phyloP scores from a whole-genome alignment of 2,329 filamentous ascomycete genomes.

The Xylariaceae sp. region DNA sequence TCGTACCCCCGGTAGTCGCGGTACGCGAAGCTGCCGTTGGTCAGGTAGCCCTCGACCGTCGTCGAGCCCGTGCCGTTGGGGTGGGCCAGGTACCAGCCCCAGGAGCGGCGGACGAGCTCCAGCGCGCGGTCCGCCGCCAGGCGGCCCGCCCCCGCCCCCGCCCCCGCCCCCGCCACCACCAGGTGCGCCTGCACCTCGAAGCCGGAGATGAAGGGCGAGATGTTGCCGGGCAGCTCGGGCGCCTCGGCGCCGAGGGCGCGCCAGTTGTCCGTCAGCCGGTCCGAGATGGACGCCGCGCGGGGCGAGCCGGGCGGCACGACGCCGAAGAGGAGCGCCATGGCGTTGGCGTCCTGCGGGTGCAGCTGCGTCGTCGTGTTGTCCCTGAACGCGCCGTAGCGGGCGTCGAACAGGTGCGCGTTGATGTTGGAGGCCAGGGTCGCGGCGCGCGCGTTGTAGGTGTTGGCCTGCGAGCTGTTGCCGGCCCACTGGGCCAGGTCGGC shows the following conservation, averaged over 20 bases:
- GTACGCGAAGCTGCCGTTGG: conserved; percentile 28
- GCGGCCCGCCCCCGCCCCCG: too few species aligned
- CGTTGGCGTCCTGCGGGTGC: conserved; percentile 14
- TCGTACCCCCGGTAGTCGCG: conserved; percentile 23
- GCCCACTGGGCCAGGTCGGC: conserved; percentile 21
- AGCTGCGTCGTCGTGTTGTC: conserved; percentile 9
- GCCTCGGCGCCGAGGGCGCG: conserved; percentile 36
- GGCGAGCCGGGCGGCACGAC: conserved; percentile 8
- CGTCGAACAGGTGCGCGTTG: conserved; percentile 16
- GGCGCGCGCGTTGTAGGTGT: neutral
- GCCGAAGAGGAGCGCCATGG: conserved; percentile 10
- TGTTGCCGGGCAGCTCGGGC: conserved; percentile 13
- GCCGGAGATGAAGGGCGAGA: conserved; percentile 11
- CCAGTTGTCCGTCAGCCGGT: conserved; percentile 33
- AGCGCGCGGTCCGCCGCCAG: conserved; percentile 32
- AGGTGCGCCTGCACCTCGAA: conserved; percentile 25
- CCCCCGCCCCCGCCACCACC: too few species aligned
- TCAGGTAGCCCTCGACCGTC: conserved; percentile 33
- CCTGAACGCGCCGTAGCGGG: conserved; percentile 9
- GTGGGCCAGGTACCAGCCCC: conserved; percentile 32
- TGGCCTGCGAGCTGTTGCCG: neutral
- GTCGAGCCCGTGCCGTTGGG: conserved; percentile 34
- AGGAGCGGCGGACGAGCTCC: conserved; percentile 32
- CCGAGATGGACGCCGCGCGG: conserved; percentile 25
- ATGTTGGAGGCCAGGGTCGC: neutral